Base-by-base conservation (phyloP, 164 flowering plant species). In the Liriodendron chinense region DNA sequence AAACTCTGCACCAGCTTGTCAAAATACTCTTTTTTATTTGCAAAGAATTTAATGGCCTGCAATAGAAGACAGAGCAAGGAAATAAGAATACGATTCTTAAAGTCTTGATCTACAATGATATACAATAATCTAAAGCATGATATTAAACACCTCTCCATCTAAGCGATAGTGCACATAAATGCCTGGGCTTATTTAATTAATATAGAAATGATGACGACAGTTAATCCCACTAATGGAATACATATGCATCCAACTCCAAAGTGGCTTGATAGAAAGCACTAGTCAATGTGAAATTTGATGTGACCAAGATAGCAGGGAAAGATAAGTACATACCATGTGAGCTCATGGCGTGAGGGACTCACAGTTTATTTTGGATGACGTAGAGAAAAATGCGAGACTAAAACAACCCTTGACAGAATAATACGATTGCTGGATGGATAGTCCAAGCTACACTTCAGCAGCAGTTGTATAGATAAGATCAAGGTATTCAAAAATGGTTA, bases 21-120 rank as follows among this genome's bases (percentile, higher is more conserved):
- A 74, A 96, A 88, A 81, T 87, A 87, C 22, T 78, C 79, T 22
- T 82, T 87, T 14, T 87, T 84, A 85, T 78, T 83, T 70, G 87
- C 82, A 79, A 90, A 92, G 73, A 85, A 85, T 73, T 91, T 87
- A 70, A 92, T 83, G 12, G 91, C 99, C 98, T 94, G 90, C 80
- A 82, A 62, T 9, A 78, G 16, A 74, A 71, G 22, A 77, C 20
- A 34, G 25, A 20, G 22, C 7, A 26, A 65, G 23, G 63, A 28
- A 72, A 75, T 13, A 66, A 70, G 70, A 67, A 16, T 26, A 28
- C 7, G 7, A 69, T 69, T 10, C n/a, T 69, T n/a, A 47, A 20
- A 47, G 6, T 47, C 43, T 34, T n/a, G 14, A 13, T 9, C n/a
- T 47, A 47, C 56, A 47, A 67, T 13, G 48, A 14, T 6, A 7